phyloP scores from a whole-genome alignment of 2,329 filamentous ascomycete species.

The Endocalyx cinctus region DNA sequence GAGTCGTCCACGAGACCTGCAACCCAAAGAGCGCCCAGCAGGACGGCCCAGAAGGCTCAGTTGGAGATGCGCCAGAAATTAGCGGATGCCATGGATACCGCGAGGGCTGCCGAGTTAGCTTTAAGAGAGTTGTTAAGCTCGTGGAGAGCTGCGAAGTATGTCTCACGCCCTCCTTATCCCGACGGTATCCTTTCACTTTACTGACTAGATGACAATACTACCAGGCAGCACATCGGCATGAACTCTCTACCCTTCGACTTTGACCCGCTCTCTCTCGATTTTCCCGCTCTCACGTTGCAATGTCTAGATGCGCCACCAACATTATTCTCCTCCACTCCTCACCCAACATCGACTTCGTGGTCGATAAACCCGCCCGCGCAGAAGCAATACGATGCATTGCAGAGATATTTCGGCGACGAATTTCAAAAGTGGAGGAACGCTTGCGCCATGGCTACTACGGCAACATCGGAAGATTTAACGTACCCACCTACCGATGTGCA shows the following conservation, averaged over 20 bases:
- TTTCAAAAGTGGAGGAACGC: slow-evolving; percentile 61
- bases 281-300: slow-evolving; percentile 77
- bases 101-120: slow-evolving; percentile 77
- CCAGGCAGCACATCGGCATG: slow-evolving; percentile 51
- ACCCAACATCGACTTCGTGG: slow-evolving; percentile 75
- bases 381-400: slow-evolving; percentile 69
- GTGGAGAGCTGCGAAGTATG: slow-evolving; percentile 70
- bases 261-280: slow-evolving; percentile 79
- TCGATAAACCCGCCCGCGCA: slow-evolving; percentile 70
- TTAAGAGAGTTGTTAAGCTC: slow-evolving; percentile 77
- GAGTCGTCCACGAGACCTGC: slow-evolving; percentile 32
- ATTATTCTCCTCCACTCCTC: slow-evolving; percentile 74
- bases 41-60: slow-evolving; percentile 53
- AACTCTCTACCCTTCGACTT: slow-evolving; percentile 66
- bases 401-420: slow-evolving; percentile 60
- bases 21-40: slow-evolving; percentile 40
- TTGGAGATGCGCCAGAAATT: slow-evolving; percentile 60
- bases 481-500: slow-evolving; percentile 40
- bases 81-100: slow-evolving; percentile 71
- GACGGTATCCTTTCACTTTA: slow-evolving; percentile 8
- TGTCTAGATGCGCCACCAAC: slow-evolving; percentile 75
- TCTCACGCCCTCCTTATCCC: slow-evolving; percentile 22
- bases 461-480: slow-evolving; percentile 45
- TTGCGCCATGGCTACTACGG: slow-evolving; percentile 46
- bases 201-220: slow-evolving; percentile 9